Percentiles rank a stretch among this genome's conserved stretches.
Evolutionary conservation across 2,329 filamentous ascomycete genomes (phyloP).

Genomic region (Sclerotinia subarctica): DNA sequence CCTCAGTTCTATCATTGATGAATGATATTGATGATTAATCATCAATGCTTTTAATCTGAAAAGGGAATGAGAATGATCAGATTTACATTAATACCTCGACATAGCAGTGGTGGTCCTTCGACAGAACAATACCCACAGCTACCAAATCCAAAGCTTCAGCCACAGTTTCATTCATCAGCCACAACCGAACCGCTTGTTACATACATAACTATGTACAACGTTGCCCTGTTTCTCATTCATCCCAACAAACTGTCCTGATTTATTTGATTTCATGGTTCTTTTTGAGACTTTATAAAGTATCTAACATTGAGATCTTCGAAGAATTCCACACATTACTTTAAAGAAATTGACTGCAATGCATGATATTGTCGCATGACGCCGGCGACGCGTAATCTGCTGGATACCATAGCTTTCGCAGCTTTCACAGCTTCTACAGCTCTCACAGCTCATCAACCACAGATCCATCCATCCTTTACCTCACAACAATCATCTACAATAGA

Average conservation of each 20-base stretch:
- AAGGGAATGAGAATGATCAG: not conserved
- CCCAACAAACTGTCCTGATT: not conserved
- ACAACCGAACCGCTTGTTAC: not conserved
- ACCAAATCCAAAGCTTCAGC: not conserved
- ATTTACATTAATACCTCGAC: not conserved
- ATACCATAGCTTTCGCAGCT: not conserved
- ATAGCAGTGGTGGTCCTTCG: not conserved
- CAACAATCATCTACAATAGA: not conserved
- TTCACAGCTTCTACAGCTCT: not conserved
- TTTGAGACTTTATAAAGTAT: not conserved
- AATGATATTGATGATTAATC: too few relatives aligned
- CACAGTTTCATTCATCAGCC: not conserved
- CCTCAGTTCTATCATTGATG: not conserved
- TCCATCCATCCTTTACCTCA: too few relatives aligned
- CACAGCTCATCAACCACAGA: not conserved
- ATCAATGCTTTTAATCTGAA: not conserved
- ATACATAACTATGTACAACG: not conserved
- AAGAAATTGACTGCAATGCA: not conserved
- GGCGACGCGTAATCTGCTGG: conserved; percentile 19
- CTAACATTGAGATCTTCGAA: not conserved
- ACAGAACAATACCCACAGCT: not conserved
- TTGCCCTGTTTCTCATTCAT: conserved; percentile 2
- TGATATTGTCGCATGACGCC: conserved; percentile 11
- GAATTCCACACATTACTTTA: not conserved
- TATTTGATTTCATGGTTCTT: not conserved